Conservation (phyloP, 2,329 filamentous ascomycete species). For the Coleophoma cylindrospora region DNA sequence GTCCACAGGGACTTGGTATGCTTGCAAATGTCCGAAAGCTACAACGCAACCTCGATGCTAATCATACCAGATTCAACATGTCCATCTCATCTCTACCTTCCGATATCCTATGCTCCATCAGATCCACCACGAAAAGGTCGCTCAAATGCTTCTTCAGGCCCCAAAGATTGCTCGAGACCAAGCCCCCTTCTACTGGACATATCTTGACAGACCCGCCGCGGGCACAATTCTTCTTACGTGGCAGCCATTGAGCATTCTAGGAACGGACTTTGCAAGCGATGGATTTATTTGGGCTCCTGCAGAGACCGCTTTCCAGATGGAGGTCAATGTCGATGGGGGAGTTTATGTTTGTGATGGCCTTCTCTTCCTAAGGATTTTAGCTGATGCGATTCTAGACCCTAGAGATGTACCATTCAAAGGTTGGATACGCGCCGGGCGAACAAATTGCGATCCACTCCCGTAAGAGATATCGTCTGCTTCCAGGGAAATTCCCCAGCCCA, state of each 20-base stretch:
- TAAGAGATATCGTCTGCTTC: conserved; percentile 78
- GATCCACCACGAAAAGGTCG: conserved; percentile 70
- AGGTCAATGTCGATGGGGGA: conserved; percentile 38
- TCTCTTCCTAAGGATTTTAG: neutral
- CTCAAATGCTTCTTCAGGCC: conserved; percentile 77
- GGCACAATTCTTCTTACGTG: conserved; percentile 81
- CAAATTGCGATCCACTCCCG: conserved; percentile 71
- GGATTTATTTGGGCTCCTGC: conserved; percentile 86
- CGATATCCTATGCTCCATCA: conserved; percentile 71
- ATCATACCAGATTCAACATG: conserved; percentile 66
- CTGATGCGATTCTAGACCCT: conserved; percentile 54
- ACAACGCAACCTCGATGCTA: neutral
- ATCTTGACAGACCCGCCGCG: conserved; percentile 76
- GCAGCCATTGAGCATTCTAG: conserved; percentile 70
- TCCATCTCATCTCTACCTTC: conserved; percentile 83
- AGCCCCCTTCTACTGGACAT: conserved; percentile 89
- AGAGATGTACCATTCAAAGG: conserved; percentile 81
- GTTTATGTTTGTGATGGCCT: conserved; percentile 7
- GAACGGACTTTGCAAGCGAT: conserved; percentile 78
- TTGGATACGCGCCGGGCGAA: conserved; percentile 75
- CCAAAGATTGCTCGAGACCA: conserved; percentile 80
- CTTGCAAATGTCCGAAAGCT: conserved; percentile 2
- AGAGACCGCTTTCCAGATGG: conserved; percentile 72
- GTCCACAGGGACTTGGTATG: conserved; percentile 38
- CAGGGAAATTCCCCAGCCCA: conserved; percentile 63